Conservation (phyloP, 1,284 basidiomycete genomes). For the Phellinidium pouzarii region DNA sequence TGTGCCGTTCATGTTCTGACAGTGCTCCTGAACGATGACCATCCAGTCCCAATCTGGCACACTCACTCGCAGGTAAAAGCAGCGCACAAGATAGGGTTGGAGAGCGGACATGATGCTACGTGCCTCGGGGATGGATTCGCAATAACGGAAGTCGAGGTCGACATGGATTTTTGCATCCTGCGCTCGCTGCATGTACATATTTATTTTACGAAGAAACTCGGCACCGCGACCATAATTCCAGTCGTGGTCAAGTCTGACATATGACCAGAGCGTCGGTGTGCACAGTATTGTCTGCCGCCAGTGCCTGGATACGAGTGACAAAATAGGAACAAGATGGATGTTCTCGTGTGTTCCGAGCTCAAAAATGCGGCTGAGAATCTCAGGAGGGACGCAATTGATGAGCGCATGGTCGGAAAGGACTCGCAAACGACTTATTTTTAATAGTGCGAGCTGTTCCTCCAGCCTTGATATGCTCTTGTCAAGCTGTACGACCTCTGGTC, state of each 20-base stretch:
- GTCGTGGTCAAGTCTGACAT: conserved; percentile 27
- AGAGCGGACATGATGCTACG: conserved; percentile 26
- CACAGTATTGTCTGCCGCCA: conserved; percentile 27
- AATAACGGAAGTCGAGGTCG: conserved; percentile 27
- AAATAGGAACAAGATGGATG: conserved; percentile 21
- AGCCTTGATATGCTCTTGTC: conserved; percentile 26
- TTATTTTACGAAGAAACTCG: conserved; percentile 26
- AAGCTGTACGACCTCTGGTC: conserved; percentile 25
- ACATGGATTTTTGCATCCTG: conserved; percentile 28
- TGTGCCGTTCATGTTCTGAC: conserved; percentile 23
- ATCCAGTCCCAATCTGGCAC: conserved; percentile 29
- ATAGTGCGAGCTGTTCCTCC: conserved; percentile 23
- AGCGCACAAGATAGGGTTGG: conserved; percentile 27
- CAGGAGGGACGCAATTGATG: conserved; percentile 28
- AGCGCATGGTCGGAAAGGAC: conserved; percentile 27
- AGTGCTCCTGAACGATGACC: conserved; percentile 24
- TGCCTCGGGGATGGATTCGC: conserved; percentile 24
- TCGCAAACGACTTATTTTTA: conserved; percentile 23
- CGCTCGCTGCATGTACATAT: conserved; percentile 25
- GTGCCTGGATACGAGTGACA: conserved; percentile 27
- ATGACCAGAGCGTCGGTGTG: conserved; percentile 29
- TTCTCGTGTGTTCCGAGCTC: conserved; percentile 29
- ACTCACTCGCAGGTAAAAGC: conserved; percentile 27
- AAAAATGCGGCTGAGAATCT: conserved; percentile 31
- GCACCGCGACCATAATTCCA: conserved; percentile 26